Evolutionary conservation across 192 early-diverging fungal species (phyloP), one percentile per base, ranked within the genome.

Genomic region (Backusella morwellensis): DNA sequence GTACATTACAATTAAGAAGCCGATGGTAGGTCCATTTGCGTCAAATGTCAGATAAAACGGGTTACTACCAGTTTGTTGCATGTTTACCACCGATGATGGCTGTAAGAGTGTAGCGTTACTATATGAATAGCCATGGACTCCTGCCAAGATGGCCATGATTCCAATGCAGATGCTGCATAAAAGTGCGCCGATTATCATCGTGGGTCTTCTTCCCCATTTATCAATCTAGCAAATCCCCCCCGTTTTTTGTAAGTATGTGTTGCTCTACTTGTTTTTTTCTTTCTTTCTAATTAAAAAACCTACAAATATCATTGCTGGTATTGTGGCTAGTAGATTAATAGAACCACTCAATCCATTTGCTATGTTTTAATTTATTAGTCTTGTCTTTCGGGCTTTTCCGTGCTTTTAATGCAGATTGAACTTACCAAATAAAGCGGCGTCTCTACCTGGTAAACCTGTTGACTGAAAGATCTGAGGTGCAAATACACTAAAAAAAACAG

Each of bases 281-380:
- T 44, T 44, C 15, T 19, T 15, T 40, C 11, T 40, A 56, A 21
- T 21, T 11, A 26, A 26, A 59, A 59, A 5, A 71, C 63, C 70
- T 78, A 78, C 77, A 19, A 78, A 59, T 47, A 92, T 86, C 74
- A 96, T 95, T 35, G 89, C 90, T 0, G 95, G 95, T 35, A 96
- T 83, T 3, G 94, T 95, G 0, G 88, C 78, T 21, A 95, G 75
- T 44, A 94, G 83, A 81, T 95, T 95, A 79, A 95, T 83, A 34
- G 91, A 82, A 17, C 91, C 88, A 73, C 89, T 91, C 66, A 93
- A 81, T 19, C 91, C 92, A 63, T 88, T 84, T 4, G 88, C 89
- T 77, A 85, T 68, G 36, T 82, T 72, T 59, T 59, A 23, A 23
- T 59, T 59, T 59, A 59, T 59, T 59, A 59, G n/a, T 59, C 54